Percentiles rank a stretch among this genome's conserved stretches.
Evolutionary conservation across 2,329 filamentous ascomycete species (phyloP).

Genomic region (Fusarium sp.): DNA sequence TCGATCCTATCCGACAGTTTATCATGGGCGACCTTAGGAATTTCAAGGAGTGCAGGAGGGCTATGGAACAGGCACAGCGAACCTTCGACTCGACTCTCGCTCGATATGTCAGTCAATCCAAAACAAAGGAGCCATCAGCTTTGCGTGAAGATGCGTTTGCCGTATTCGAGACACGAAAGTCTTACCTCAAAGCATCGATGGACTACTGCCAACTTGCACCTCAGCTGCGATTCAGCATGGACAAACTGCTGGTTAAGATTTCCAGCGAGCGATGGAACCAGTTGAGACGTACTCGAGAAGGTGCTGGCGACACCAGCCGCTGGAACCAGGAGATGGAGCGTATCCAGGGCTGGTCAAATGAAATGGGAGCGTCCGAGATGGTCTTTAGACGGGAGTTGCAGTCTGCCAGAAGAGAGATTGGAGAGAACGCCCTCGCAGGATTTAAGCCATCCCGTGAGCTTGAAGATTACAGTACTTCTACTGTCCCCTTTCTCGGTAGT

Average conservation of each 20-base stretch:
- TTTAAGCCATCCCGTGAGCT: slow-evolving; percentile 89
- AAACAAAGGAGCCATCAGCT: slow-evolving; percentile 92
- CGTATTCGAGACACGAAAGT: slow-evolving; percentile 90
- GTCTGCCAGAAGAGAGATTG: slow-evolving; percentile 81
- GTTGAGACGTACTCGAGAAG: slow-evolving; percentile 77
- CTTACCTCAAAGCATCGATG: slow-evolving; percentile 90
- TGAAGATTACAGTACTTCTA: slow-evolving; percentile 91
- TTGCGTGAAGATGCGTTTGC: slow-evolving; percentile 95
- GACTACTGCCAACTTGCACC: slow-evolving; percentile 92
- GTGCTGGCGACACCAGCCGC: slow-evolving; percentile 70
- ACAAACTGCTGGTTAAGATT: slow-evolving; percentile 85
- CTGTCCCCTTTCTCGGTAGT: slow-evolving; percentile 85
- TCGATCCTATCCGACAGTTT: slow-evolving; percentile 85
- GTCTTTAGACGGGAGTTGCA: slow-evolving; percentile 85
- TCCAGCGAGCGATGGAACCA: slow-evolving; percentile 91
- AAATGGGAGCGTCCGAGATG: slow-evolving; percentile 91
- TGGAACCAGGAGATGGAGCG: slow-evolving; percentile 88
- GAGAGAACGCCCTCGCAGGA: slow-evolving; percentile 76
- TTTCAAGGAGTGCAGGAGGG: slow-evolving; percentile 85
- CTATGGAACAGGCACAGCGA: slow-evolving; percentile 83
- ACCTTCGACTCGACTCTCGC: slow-evolving; percentile 84
- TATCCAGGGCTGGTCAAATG: slow-evolving; percentile 89
- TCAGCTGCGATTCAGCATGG: slow-evolving; percentile 83
- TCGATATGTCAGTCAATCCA: slow-evolving; percentile 85
- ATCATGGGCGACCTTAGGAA: slow-evolving; percentile 80